Evolutionary conservation across 441 rosid genomes (phyloP).

Genomic region (Macaranga tanarius): DNA sequence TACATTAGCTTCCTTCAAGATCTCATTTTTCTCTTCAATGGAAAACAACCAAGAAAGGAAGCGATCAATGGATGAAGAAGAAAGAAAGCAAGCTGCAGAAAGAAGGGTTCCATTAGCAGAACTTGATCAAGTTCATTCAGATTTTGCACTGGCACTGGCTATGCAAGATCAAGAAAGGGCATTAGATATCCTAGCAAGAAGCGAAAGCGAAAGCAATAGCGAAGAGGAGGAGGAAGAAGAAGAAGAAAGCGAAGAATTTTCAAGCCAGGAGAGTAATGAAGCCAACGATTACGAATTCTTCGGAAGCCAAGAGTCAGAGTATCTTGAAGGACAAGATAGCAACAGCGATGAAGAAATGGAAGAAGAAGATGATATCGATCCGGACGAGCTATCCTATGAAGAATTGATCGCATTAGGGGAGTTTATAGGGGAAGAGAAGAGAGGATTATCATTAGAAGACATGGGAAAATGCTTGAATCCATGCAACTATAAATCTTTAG

Average conservation of each 20-base stretch:
- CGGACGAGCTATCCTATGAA: slow-evolving; percentile 66
- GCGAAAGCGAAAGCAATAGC: slow-evolving; percentile 38
- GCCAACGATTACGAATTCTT: slow-evolving; percentile 46
- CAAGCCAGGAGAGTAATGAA: slow-evolving; percentile 22
- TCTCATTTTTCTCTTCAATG: slow-evolving; percentile 1
- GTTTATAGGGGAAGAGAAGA: slow-evolving; percentile 57
- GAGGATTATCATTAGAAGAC: slow-evolving; percentile 47
- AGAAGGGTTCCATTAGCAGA: slow-evolving; percentile 36
- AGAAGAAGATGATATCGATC: slow-evolving; percentile 61
- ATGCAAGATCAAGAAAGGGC: slow-evolving; percentile 46
- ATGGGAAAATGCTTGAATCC: slow-evolving; percentile 42
- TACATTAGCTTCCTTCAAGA: not conserved
- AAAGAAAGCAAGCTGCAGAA: slow-evolving; percentile 39
- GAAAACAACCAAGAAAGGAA: slow-evolving; percentile 21
- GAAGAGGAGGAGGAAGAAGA: slow-evolving; percentile 23
- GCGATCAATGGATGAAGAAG: slow-evolving; percentile 29
- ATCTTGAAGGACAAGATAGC: slow-evolving; percentile 50
- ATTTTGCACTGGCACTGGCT: slow-evolving; percentile 47
- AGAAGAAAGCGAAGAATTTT: not conserved
- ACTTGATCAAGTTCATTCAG: slow-evolving; percentile 49
- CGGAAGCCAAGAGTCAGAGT: slow-evolving; percentile 32
- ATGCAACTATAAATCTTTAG: slow-evolving; percentile 20
- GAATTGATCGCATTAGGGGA: slow-evolving; percentile 73
- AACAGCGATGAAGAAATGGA: slow-evolving; percentile 32
- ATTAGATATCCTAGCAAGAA: slow-evolving; percentile 27